phyloP scores from a whole-genome alignment of 2,329 filamentous ascomycete genomes.

The Leptodontidium sp. region DNA sequence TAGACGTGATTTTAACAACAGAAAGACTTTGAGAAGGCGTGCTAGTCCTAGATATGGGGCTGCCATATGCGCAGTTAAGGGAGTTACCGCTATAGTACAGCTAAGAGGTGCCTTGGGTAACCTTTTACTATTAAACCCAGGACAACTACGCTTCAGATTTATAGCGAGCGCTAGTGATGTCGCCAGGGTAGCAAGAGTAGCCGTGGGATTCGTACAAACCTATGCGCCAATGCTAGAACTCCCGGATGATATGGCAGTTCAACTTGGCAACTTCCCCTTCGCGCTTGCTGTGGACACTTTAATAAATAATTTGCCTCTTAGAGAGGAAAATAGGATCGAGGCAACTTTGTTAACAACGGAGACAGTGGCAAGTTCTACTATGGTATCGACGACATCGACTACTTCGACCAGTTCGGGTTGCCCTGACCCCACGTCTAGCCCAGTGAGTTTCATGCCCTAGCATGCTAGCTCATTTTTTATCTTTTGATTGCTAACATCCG shows the following conservation, averaged over 20 bases:
- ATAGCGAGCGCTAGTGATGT: background rate
- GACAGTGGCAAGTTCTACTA: background rate
- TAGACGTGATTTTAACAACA: background rate
- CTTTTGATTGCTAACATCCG: background rate
- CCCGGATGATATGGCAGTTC: background rate
- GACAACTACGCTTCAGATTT: background rate
- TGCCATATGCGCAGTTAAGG: conserved; percentile 9
- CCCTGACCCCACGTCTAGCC: conserved; percentile 6
- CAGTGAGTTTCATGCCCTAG: background rate
- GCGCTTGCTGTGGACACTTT: conserved; percentile 2
- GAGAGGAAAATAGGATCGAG: conserved; percentile 6
- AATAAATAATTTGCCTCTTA: background rate
- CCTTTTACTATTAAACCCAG: conserved; percentile 5
- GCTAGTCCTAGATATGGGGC: conserved; percentile 7
- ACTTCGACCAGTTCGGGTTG: conserved; percentile 14
- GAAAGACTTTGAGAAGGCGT: background rate
- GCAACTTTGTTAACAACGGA: background rate
- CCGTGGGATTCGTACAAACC: background rate
- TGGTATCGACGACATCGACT: background rate
- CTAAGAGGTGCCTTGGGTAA: background rate
- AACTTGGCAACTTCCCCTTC: background rate
- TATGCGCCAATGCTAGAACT: conserved; percentile 10
- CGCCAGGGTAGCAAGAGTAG: conserved; percentile 5
- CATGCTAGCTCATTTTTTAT: background rate
- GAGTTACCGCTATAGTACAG: background rate